A percentile compares a stretch with the other conserved stretches of the same genome.
These are phyloP conservation scores for Ilyonectria sp. DNA, from an alignment of 2,329 filamentous ascomycete genomes.

Conservation along the genomic window DNA sequence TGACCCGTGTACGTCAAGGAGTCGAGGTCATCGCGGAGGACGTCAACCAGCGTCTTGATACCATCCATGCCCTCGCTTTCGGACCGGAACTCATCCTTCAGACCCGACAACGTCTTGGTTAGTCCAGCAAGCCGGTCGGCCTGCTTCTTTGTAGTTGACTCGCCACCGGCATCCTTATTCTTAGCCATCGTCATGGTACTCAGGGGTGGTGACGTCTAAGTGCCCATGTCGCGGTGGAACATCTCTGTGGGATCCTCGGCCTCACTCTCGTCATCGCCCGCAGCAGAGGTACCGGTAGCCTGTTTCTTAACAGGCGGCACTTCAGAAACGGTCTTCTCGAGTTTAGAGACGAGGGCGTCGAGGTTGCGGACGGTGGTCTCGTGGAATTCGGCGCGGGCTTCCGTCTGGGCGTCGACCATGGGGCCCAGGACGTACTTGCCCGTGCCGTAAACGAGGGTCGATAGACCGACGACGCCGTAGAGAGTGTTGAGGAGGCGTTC, in stretches of 20 bases:
- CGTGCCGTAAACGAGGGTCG: conserved; percentile 78
- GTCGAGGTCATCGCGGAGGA: conserved; percentile 77
- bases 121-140: conserved; percentile 60
- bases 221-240: conserved; percentile 85
- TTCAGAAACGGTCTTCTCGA: conserved; percentile 73
- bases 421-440: conserved; percentile 78
- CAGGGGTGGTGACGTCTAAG: conserved; percentile 75
- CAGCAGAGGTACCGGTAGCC: conserved; percentile 27
- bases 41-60: conserved; percentile 67
- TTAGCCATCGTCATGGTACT: conserved; percentile 28
- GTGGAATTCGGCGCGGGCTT: conserved; percentile 68
- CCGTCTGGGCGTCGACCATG: conserved; percentile 68
- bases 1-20: conserved; percentile 65
- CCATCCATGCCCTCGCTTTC: conserved; percentile 66
- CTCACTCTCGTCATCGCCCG: conserved; percentile 60
- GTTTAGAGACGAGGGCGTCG: conserved; percentile 62
- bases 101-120: conserved; percentile 57
- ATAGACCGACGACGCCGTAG: conserved; percentile 70
- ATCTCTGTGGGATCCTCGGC: conserved; percentile 80
- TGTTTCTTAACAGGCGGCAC: conserved; percentile 61
- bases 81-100: conserved; percentile 60
- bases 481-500: conserved; percentile 73
- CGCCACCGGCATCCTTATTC: conserved; percentile 23
- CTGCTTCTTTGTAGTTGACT: conserved; percentile 57
- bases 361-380: conserved; percentile 63